Evolutionary conservation across 2,329 filamentous ascomycete species (phyloP).

Genomic region (Hypocrella siamensis): DNA sequence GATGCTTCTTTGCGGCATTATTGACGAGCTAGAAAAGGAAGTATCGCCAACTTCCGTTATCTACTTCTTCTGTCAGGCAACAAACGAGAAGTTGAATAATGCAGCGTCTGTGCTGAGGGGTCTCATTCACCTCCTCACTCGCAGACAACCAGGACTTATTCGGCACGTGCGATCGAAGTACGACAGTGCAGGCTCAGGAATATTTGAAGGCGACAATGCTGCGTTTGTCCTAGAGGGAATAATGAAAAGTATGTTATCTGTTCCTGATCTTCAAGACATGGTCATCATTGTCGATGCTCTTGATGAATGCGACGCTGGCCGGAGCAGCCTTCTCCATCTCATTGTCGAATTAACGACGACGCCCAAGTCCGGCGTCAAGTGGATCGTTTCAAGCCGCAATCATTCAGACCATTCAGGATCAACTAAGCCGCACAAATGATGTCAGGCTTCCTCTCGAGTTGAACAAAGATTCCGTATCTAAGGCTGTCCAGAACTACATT

Average conservation of each 20-base stretch:
- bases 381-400: slow-evolving; percentile 29
- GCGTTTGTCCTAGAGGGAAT: slow-evolving; percentile 20
- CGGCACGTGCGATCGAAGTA: slow-evolving; percentile 18
- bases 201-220: slow-evolving; percentile 23
- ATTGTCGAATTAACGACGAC: slow-evolving; percentile 11
- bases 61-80: slow-evolving; percentile 27
- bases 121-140: slow-evolving; percentile 23
- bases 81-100: slow-evolving; percentile 19
- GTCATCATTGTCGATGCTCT: slow-evolving; percentile 29
- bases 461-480: slow-evolving; percentile 15
- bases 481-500: slow-evolving; percentile 20
- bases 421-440: slow-evolving; percentile 8
- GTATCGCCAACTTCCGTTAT: slow-evolving; percentile 4
- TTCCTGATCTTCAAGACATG: slow-evolving; percentile 11
- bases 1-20: slow-evolving; percentile 17
- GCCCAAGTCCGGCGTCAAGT: slow-evolving; percentile 16
- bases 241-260: slow-evolving; percentile 21
- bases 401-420: slow-evolving; percentile 17
- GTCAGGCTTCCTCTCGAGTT: slow-evolving; percentile 18
- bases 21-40: slow-evolving; percentile 6
- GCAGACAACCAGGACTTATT: slow-evolving; percentile 15
- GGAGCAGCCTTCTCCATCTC: slow-evolving; percentile 17
- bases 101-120: slow-evolving; percentile 24
- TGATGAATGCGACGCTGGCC: slow-evolving; percentile 22
- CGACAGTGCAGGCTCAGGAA: slow-evolving; percentile 12